Conservation (phyloP, 2,329 filamentous ascomycete genomes). For the Cytospora paraplurivora region DNA sequence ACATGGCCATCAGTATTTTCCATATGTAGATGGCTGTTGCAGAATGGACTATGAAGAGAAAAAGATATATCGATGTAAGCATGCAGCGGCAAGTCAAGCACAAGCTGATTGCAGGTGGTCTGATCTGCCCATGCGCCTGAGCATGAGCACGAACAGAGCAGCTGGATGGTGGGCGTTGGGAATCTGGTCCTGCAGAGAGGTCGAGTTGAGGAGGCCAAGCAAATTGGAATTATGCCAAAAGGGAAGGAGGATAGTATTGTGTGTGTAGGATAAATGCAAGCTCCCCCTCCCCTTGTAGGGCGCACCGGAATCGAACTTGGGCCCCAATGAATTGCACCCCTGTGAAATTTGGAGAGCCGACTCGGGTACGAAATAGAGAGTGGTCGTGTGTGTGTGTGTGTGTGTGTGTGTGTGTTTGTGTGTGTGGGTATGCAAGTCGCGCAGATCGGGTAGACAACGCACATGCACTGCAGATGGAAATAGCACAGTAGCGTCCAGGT, state of each 20-base stretch:
- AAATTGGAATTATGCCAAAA: conserved; percentile 1
- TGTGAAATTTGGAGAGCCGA: conserved; percentile 9
- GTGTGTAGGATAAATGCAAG: conserved; percentile 6
- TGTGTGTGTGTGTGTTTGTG: neutral
- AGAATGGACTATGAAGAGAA: neutral
- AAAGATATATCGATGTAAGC: neutral
- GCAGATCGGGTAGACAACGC: conserved; percentile 14
- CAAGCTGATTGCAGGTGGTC: conserved; percentile 13
- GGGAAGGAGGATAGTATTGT: conserved; percentile 1
- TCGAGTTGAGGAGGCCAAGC: conserved; percentile 12
- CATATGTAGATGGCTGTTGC: neutral
- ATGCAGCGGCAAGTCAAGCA: conserved; percentile 1
- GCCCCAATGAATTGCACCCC: conserved; percentile 4
- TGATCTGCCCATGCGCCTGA: neutral
- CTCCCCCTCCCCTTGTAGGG: conserved; percentile 16
- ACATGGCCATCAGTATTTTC: conserved; percentile 13
- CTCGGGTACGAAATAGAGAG: conserved; percentile 10
- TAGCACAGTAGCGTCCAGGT: conserved; percentile 19
- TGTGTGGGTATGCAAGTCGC: conserved; percentile 15
- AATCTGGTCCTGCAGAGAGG: neutral
- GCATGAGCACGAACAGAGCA: neutral
- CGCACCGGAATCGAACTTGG: conserved; percentile 8
- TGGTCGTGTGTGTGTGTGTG: neutral
- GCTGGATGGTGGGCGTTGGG: neutral
- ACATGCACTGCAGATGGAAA: conserved; percentile 22